Percentiles rank a stretch among this genome's conserved stretches.
phyloP scores from a whole-genome alignment of 2,329 filamentous ascomycete species.

The Neoscytalidium dimidiatum region DNA sequence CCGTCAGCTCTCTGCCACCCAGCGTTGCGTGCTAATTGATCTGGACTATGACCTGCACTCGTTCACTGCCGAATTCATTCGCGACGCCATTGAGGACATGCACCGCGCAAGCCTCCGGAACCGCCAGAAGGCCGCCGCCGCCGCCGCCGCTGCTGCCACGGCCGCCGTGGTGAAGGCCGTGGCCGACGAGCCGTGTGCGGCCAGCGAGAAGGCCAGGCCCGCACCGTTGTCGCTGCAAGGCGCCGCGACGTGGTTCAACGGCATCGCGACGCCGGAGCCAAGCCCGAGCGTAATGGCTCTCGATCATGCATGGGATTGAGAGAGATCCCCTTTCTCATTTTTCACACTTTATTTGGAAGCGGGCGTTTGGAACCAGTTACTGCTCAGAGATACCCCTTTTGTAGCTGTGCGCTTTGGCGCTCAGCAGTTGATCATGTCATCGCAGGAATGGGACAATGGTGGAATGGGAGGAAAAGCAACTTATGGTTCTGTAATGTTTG shows the following conservation, averaged over 20 bases:
- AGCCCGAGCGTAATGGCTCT: conserved; percentile 28
- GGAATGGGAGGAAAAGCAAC: neutral
- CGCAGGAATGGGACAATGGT: neutral
- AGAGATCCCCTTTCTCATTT: neutral
- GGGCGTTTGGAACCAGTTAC: conserved; percentile 13
- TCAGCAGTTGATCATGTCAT: conserved; percentile 18
- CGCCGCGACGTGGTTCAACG: conserved; percentile 31
- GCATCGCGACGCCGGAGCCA: conserved; percentile 41
- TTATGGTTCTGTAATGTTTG: conserved; percentile 3
- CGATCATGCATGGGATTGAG: conserved; percentile 10
- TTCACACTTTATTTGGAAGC: conserved; percentile 10
- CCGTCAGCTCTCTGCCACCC: conserved; percentile 35
- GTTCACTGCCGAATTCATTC: conserved; percentile 36
- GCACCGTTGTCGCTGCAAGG: conserved; percentile 30
- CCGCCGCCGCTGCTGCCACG: neutral
- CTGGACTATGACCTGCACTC: conserved; percentile 40
- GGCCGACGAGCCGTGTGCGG: neutral
- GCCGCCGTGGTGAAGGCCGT: conserved; percentile 25
- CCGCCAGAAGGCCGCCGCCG: conserved; percentile 4
- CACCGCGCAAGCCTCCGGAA: conserved; percentile 23
- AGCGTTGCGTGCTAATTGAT: conserved; percentile 35
- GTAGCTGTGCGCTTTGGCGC: conserved; percentile 20
- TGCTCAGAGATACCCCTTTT: conserved; percentile 21
- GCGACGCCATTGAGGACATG: conserved; percentile 34
- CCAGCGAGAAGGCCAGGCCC: conserved; percentile 25